These are phyloP conservation scores for Phycomyces nitens DNA, from an alignment of 192 early-diverging fungal genomes.

Conservation along the genomic window DNA sequence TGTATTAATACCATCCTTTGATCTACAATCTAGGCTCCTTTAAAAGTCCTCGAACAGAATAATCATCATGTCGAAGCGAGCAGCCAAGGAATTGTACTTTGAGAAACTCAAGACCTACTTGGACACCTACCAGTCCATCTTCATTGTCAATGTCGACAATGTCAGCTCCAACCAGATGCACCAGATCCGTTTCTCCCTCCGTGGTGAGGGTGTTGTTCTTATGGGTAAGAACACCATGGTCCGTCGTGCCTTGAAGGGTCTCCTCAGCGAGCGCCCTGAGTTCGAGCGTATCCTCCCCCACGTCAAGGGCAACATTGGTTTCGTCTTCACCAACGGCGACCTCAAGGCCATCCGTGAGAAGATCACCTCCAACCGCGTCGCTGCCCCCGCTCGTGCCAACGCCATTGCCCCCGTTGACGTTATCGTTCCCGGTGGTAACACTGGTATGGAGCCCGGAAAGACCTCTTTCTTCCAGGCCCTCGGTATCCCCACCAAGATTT, in stretches of 20 bases:
- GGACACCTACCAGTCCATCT: slow-evolving; percentile 93
- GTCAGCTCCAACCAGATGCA: slow-evolving; percentile 99
- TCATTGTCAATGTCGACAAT: slow-evolving; percentile 99
- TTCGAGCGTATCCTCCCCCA: slow-evolving; percentile 73
- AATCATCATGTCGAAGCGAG: slow-evolving; percentile 96
- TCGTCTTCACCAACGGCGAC: slow-evolving; percentile 99
- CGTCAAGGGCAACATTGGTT: slow-evolving; percentile 96
- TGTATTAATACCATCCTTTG: too few species aligned
- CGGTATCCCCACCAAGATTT: slow-evolving; percentile 99
- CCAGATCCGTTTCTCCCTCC: slow-evolving; percentile 85
- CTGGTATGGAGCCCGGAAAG: slow-evolving; percentile 99
- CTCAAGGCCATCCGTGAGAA: slow-evolving; percentile 91
- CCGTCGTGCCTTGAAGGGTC: slow-evolving; percentile 69
- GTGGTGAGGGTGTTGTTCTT: slow-evolving; percentile 87
- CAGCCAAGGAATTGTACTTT: slow-evolving; percentile 95
- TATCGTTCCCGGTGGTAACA: slow-evolving; percentile 72
- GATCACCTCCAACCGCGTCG: slow-evolving; percentile 91
- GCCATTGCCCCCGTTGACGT: slow-evolving; percentile 91
- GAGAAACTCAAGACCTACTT: slow-evolving; percentile 85
- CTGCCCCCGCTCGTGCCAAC: slow-evolving; percentile 94
- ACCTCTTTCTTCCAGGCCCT: slow-evolving; percentile 99
- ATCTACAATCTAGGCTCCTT: too few species aligned
- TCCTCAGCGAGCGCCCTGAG: slow-evolving; percentile 72
- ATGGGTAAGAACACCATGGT: slow-evolving; percentile 99
- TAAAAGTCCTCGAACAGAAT: slow-evolving; percentile 66